Conservation (phyloP, 2,329 filamentous ascomycete genomes). For the Talaromyces sp. region DNA sequence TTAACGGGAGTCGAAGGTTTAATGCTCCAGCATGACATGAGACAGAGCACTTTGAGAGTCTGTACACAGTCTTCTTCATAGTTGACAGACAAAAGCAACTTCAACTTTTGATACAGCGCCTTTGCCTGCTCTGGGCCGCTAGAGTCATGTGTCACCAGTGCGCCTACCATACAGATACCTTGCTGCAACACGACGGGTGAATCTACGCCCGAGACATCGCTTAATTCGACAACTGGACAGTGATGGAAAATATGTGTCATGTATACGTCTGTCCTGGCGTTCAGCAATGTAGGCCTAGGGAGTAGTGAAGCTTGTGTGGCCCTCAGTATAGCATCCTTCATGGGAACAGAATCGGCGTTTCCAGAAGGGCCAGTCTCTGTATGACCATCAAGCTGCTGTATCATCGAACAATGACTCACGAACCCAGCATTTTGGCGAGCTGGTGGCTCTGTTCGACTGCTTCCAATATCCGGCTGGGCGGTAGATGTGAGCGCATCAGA, state of each 20-base stretch:
- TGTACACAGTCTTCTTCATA: slow-evolving; percentile 20
- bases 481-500: slow-evolving; percentile 1
- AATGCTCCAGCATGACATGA: slow-evolving; percentile 22
- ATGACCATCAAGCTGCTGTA: neutral
- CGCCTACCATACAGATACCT: slow-evolving; percentile 22
- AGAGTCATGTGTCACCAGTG: slow-evolving; percentile 19
- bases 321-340: neutral
- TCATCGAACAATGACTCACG: slow-evolving; percentile 12
- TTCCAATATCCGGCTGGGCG: neutral
- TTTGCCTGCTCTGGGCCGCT: slow-evolving; percentile 10
- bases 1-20: slow-evolving; percentile 19
- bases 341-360: neutral
- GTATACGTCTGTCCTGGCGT: slow-evolving; percentile 20
- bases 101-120: slow-evolving; percentile 23
- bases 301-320: neutral
- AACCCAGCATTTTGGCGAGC: neutral
- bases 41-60: slow-evolving; percentile 22
- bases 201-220: slow-evolving; percentile 9
- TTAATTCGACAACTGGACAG: slow-evolving; percentile 19
- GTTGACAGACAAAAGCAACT: slow-evolving; percentile 22
- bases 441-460: neutral
- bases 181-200: slow-evolving; percentile 15
- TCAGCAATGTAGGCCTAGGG: neutral
- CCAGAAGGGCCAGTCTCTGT: neutral
- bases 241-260: slow-evolving; percentile 22